These are phyloP conservation scores for Colletotrichum spaethianum DNA, from an alignment of 2,329 filamentous ascomycete genomes.

Conservation along the genomic window DNA sequence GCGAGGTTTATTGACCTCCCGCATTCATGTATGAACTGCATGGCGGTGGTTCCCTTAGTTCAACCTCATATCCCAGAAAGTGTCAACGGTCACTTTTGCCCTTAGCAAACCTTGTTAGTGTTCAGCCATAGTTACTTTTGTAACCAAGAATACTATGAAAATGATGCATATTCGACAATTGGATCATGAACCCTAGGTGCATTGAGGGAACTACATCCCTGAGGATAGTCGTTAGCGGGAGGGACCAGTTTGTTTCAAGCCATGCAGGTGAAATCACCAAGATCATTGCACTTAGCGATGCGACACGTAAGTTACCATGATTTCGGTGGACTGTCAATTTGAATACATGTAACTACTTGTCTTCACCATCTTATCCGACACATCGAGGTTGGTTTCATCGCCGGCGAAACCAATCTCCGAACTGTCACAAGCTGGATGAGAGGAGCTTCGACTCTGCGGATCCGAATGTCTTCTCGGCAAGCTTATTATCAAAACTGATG, in stretches of 20 bases:
- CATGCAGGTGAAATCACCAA: too few species aligned
- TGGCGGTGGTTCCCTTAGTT: too few species aligned
- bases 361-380: background rate
- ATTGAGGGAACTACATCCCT: too few species aligned
- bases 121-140: background rate
- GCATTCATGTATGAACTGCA: too few species aligned
- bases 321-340: background rate
- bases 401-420: background rate
- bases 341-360: background rate
- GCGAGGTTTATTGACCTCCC: too few species aligned
- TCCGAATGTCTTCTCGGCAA: too few species aligned
- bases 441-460: background rate
- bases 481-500: background rate
- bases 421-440: background rate
- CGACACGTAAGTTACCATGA: too few species aligned
- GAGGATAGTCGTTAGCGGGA: too few species aligned
- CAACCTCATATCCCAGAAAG: background rate
- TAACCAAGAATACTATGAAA: background rate
- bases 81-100: background rate
- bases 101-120: too few species aligned
- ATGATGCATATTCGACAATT: background rate
- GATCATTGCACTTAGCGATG: too few species aligned
- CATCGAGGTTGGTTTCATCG: too few species aligned
- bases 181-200: background rate
- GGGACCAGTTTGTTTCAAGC: too few species aligned